Percentiles rank a stretch among this genome's conserved stretches.
Conservation (phyloP, 2,329 filamentous ascomycete genomes). For the Talaromyces amestolkiae region DNA sequence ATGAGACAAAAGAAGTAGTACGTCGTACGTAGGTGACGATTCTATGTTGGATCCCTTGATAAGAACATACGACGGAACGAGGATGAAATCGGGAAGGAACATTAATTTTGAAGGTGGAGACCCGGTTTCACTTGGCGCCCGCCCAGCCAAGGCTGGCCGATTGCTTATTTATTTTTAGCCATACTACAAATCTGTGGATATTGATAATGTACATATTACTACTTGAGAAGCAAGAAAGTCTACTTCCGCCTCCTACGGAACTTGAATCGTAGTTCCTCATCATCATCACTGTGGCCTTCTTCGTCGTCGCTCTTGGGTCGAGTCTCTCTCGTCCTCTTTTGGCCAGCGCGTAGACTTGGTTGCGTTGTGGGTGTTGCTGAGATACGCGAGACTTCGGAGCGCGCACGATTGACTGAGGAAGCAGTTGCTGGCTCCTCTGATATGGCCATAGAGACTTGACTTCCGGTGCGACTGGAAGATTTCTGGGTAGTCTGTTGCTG, state of each 20-base stretch:
- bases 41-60: background rate
- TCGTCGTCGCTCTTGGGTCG: conserved; percentile 57
- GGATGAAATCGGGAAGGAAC: conserved; percentile 1
- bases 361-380: conserved; percentile 21
- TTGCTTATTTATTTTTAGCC: background rate
- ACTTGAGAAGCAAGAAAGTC: background rate
- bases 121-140: conserved; percentile 18
- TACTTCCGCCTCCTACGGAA: conserved; percentile 48
- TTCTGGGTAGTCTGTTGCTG: conserved; percentile 13
- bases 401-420: conserved; percentile 7
- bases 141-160: background rate
- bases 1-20: background rate
- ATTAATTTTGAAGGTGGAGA: background rate
- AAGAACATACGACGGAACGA: background rate
- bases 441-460: conserved; percentile 11
- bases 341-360: conserved; percentile 22
- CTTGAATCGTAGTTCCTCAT: conserved; percentile 56
- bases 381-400: conserved; percentile 23
- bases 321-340: conserved; percentile 36
- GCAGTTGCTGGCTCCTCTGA: conserved; percentile 12
- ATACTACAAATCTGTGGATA: background rate
- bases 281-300: conserved; percentile 58
- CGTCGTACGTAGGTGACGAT: background rate
- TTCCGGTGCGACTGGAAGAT: conserved; percentile 11
- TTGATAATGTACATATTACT: background rate